Conservation (phyloP, 306 rosid species). For the Cucumis cinereus region DNA sequence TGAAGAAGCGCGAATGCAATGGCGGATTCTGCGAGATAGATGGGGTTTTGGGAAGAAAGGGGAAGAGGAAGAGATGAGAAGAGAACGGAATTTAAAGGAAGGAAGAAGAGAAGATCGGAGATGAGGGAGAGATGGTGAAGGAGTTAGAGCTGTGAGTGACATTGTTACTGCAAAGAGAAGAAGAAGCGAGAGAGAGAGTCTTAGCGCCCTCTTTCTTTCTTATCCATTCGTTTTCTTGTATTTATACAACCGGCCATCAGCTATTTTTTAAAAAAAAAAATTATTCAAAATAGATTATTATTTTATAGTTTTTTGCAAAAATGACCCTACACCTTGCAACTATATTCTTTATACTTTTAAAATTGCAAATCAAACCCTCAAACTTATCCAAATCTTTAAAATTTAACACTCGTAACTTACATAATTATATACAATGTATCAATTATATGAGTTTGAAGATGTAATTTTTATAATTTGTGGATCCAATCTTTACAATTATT, state of each 20-base stretch:
- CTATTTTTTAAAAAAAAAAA: background rate
- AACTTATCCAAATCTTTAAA: too few species aligned
- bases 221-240: background rate
- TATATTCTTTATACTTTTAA: too few species aligned
- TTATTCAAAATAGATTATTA: too few species aligned
- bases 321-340: too few species aligned
- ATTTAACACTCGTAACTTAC: too few species aligned
- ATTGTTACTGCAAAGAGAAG: constrained; percentile 14
- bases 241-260: background rate
- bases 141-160: constrained; percentile 8
- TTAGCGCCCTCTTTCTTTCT: background rate
- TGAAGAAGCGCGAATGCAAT: constrained; percentile 18
- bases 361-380: too few species aligned
- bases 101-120: constrained; percentile 20
- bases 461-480: too few species aligned
- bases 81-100: constrained; percentile 13
- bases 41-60: constrained; percentile 8
- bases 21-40: constrained; percentile 3
- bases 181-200: background rate
- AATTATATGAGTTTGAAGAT: too few species aligned
- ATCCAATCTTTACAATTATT: too few species aligned
- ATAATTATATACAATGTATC: too few species aligned
- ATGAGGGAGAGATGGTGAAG: constrained; percentile 10
- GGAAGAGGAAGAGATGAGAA: constrained; percentile 14
- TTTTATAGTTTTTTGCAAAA: too few species aligned